Evolutionary conservation across 495 filamentous ascomycete genomes (phyloP), one percentile per base, ranked within the genome.

Genomic region (Baudoinia panamericana): DNA sequence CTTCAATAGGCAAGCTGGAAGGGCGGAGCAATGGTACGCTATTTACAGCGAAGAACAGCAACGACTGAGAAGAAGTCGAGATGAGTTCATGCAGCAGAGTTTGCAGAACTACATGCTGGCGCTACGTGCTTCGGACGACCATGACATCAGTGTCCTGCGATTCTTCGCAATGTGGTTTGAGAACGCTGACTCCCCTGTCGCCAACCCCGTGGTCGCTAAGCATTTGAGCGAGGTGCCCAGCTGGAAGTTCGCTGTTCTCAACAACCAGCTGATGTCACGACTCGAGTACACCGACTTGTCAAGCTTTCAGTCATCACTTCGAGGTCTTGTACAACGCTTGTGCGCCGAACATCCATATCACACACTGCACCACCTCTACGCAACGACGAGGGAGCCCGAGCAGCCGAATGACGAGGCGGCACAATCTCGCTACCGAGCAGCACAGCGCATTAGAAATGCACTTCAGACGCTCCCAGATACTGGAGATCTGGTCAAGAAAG

Each of bases 81-180:
- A 84, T 41, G 76, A 82, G 21, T 92, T 93, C 52, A 63, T 94
- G 5, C 71, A 78, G 18, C 75, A 86, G 51, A 86, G 86, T 56
- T 67, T 96, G n/a, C 82, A 90, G 57, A 95, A 96, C 52, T 96
- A 99, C 52, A 73, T 99, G 2, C 77, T 86, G 9, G 79, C 78
- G 12, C 66, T 99, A 16, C 69, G 68, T 29, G 83, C 87, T 23
- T 87, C 79, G 25, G 85, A 99, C 56, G 70, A 79, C 27, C 81
- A 87, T 56, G 82, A 95, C 55, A 87, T 80, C 41, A 84, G 93
- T 59, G 77, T 81, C 13, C 71, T 99, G 25, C 78, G 90, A n/a
- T 95, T 99, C 57, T 87, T 85, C 46, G 82, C 92, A 6, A 61
- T 99, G 8, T 99, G 90, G 90, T 68, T 96, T 17, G 84, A 93